Conservation (phyloP, 2,329 filamentous ascomycete species). For the Fusarium kyushuense region DNA sequence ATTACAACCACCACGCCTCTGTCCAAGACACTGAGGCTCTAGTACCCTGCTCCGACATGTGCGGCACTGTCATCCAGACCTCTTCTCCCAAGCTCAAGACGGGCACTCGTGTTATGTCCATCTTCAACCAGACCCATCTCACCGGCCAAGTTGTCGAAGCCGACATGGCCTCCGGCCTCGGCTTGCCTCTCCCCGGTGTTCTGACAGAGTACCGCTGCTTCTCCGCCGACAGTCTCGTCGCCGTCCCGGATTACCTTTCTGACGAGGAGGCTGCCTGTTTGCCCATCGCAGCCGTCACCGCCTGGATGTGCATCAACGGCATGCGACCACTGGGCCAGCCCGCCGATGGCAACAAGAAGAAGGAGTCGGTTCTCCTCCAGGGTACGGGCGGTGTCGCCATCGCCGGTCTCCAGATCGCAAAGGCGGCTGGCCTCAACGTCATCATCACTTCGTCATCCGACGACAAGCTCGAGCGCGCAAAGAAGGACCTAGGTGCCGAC, state of each 20-base stretch:
- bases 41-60: slow-evolving; percentile 78
- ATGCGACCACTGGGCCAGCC: slow-evolving; percentile 66
- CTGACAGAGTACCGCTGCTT: slow-evolving; percentile 72
- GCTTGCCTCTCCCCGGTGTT: slow-evolving; percentile 69
- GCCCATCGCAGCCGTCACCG: slow-evolving; percentile 72
- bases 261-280: slow-evolving; percentile 71
- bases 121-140: slow-evolving; percentile 69
- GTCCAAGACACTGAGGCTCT: slow-evolving; percentile 57
- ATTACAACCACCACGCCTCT: slow-evolving; percentile 74
- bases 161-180: slow-evolving; percentile 69
- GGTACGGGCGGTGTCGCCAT: slow-evolving; percentile 67
- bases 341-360: slow-evolving; percentile 38
- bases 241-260: slow-evolving; percentile 66
- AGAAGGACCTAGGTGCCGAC: slow-evolving; percentile 62
- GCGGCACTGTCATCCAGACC: slow-evolving; percentile 67
- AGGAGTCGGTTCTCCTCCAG: slow-evolving; percentile 61
- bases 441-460: slow-evolving; percentile 68
- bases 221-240: slow-evolving; percentile 66
- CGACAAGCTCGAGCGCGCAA: slow-evolving; percentile 61
- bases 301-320: slow-evolving; percentile 74
- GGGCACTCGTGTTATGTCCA: slow-evolving; percentile 75
- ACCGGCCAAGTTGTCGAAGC: slow-evolving; percentile 69
- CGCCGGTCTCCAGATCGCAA: slow-evolving; percentile 65
- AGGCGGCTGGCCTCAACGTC: slow-evolving; percentile 62
- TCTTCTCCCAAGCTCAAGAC: slow-evolving; percentile 59